Base-by-base conservation (phyloP, 139 green algal species). In the Chlamydomonas schloesseri region DNA sequence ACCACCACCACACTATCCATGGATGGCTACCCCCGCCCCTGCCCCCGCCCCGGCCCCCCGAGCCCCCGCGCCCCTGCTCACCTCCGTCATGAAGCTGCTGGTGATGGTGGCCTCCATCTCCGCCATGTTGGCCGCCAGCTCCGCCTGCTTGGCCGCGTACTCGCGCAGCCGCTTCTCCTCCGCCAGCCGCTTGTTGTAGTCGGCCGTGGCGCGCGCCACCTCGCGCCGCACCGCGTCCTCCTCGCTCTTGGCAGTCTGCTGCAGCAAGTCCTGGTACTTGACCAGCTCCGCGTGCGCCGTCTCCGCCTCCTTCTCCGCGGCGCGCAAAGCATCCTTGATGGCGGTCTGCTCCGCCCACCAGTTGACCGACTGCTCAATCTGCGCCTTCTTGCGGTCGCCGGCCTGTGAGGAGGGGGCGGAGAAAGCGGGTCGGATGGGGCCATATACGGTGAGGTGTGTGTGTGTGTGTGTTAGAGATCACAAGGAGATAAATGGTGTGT, bases 321-420 rank as follows among this genome's bases (percentile, higher is more conserved):
- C 87, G 46, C 74, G 84, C 1, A 89, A 28, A 0, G 91, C 90
- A 24, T 90, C 81, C 53, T 93, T 91, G 71, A 94, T 80, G 21
- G 87, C 88, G 29, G 76, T 68, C 89, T 96, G 93, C 79, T 93
- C 87, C 57, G 93, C 89, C 92, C 93, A 95, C 94, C 94, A 97
- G 17, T 84, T 64, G 42, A 91, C 89, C 70, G 81, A 89, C 86
- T 96, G 94, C 68, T 94, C 70, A 46, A 93, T 91, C 89, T 96
- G 94, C 23, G 89, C 90, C 28, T 72, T 72, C 28, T 84, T 86
- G 14, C 93, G 91, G 53, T 93, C 89, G 29, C 87, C 93, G 37
- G 87, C 86, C 91, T 94, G 88, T 37, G 69, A 10, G 37, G 60
- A 31, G 21, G 60, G 18, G 24, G 60, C 42, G 60, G 60, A 31